Evolutionary conservation across 768 basidiomycete genomes (phyloP).

Genomic region (Suillus tomentosus): DNA sequence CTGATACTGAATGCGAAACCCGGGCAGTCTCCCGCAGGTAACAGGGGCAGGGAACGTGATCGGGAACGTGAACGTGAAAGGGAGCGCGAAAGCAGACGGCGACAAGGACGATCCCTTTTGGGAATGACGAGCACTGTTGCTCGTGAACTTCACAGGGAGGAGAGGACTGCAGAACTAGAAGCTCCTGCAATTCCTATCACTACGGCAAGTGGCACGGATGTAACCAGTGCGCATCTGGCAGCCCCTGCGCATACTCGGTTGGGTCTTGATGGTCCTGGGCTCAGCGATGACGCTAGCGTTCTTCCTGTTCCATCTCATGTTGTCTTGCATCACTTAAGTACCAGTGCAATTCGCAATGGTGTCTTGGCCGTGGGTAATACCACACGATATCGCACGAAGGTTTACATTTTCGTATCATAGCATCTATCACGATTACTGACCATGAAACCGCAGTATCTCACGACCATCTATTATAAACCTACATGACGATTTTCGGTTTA

Average conservation of each 20-base stretch:
- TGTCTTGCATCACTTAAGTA: conserved; percentile 91
- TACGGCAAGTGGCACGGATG: conserved; percentile 41
- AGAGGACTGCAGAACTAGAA: conserved; percentile 25
- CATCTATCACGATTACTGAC: conserved; percentile 19
- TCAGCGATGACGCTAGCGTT: conserved; percentile 87
- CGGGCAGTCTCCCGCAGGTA: conserved; percentile 35
- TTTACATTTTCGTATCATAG: conserved; percentile 30
- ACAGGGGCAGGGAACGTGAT: conserved; percentile 35
- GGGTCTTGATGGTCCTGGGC: conserved; percentile 40
- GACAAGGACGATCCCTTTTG: conserved; percentile 34
- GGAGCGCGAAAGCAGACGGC: conserved; percentile 34
- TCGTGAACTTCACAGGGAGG: conserved; percentile 28
- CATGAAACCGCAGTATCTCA: conserved; percentile 62
- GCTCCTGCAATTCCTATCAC: conserved; percentile 35
- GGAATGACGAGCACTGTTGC: conserved; percentile 38
- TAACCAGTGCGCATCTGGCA: conserved; percentile 32
- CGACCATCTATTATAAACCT: conserved; percentile 83
- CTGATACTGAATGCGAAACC: conserved; percentile 76
- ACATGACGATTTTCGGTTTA: conserved; percentile 28
- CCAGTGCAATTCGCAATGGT: conserved; percentile 92
- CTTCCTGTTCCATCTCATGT: conserved; percentile 93
- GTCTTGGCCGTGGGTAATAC: conserved; percentile 92
- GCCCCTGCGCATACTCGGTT: conserved; percentile 30
- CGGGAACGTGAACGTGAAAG: conserved; percentile 30
- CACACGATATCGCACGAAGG: conserved; percentile 90